Conservation (phyloP, 441 rosid species). For the Syzygium syzygioides region DNA sequence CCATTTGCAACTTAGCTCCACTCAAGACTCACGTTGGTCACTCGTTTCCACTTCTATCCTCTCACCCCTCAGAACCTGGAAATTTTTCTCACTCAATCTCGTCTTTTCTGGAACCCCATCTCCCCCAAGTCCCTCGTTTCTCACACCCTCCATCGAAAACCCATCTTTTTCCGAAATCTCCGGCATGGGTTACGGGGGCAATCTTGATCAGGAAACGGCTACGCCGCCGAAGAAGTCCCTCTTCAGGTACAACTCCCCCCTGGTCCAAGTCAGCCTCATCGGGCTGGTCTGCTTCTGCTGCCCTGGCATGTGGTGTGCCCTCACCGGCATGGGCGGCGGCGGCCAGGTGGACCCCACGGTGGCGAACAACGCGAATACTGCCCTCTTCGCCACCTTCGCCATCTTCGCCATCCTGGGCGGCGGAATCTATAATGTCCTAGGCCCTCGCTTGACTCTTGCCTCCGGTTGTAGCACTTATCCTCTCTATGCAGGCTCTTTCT, state of each 20-base stretch:
- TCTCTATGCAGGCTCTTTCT: slow-evolving; percentile 79
- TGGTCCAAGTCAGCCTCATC: slow-evolving; percentile 60
- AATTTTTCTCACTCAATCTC: neutral
- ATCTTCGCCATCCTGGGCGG: slow-evolving; percentile 81
- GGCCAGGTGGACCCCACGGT: slow-evolving; percentile 74
- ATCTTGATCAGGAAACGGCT: slow-evolving; percentile 10
- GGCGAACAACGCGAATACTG: slow-evolving; percentile 82
- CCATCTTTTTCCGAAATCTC: neutral
- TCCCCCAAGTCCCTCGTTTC: neutral
- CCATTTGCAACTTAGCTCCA: neutral
- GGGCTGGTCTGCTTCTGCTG: slow-evolving; percentile 93
- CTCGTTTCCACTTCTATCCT: neutral
- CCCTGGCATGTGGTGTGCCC: slow-evolving; percentile 89
- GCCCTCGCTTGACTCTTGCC: slow-evolving; percentile 74
- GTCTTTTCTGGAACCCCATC: neutral
- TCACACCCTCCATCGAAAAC: neutral
- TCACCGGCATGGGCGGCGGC: slow-evolving; percentile 90
- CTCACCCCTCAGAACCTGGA: neutral
- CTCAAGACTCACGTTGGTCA: neutral
- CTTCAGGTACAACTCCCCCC: slow-evolving; percentile 69
- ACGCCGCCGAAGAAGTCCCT: slow-evolving; percentile 2
- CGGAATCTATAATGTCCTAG: slow-evolving; percentile 79
- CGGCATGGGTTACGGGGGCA: slow-evolving; percentile 17
- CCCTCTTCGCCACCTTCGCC: slow-evolving; percentile 82
- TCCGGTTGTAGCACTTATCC: slow-evolving; percentile 76